These are phyloP conservation scores for Phytopythium cucurbitacearum DNA, from an alignment of 352 stramenopile species.

Conservation along the genomic window DNA sequence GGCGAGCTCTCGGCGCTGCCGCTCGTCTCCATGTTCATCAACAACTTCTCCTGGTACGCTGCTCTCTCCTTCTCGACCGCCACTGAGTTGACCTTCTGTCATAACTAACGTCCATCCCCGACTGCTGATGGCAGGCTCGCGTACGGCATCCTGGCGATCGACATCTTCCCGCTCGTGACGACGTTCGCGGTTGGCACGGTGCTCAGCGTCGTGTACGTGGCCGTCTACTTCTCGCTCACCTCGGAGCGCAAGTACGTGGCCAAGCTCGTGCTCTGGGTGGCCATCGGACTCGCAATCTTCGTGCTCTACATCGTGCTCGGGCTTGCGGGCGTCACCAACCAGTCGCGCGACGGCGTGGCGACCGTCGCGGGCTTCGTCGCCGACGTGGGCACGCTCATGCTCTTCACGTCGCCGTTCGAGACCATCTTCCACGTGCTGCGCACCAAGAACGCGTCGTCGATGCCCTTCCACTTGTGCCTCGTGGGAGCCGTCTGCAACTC, in stretches of 20 bases:
- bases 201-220: conserved; percentile 53
- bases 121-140: conserved; percentile 10
- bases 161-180: conserved; percentile 23
- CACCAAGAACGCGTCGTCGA: conserved; percentile 10
- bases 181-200: conserved; percentile 14
- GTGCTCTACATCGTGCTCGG: conserved; percentile 17
- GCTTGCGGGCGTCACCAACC: conserved; percentile 16
- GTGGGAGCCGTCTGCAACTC: conserved; percentile 7
- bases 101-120: neutral
- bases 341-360: conserved; percentile 14
- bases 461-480: conserved; percentile 10
- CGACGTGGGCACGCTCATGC: conserved; percentile 9
- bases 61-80: neutral
- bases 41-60: conserved; percentile 3
- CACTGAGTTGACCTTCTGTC: neutral
- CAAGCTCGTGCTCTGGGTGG: conserved; percentile 1
- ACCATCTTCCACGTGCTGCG: conserved; percentile 10
- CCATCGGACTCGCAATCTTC: conserved; percentile 3
- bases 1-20: conserved; percentile 5
- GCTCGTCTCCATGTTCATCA: conserved; percentile 4
- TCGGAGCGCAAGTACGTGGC: neutral
- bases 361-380: conserved; percentile 17
- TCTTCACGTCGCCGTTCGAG: conserved; percentile 18
- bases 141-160: conserved; percentile 19
- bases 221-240: conserved; percentile 5